Evolutionary conservation across 2,329 filamentous ascomycete species (phyloP), one percentile per base, ranked within the genome.

Genomic region (Ophiostoma sp.): DNA sequence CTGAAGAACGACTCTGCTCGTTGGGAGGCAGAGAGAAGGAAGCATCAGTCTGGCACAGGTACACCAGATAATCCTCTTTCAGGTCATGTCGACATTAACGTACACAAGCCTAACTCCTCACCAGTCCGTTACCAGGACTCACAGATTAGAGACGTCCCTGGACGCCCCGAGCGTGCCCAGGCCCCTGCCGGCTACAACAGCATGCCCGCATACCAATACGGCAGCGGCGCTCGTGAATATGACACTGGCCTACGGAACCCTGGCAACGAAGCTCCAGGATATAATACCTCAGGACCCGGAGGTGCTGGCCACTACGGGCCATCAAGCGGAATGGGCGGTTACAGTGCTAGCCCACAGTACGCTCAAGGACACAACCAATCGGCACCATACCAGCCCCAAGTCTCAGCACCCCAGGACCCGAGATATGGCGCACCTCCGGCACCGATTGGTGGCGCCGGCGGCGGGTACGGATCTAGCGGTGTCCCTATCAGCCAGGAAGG

Each of bases 1-100:
- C 78, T 87, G 69, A 87, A 87, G 74, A 83, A 82, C 76, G 85
- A 87, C 76, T 87, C 85, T 72, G 82, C 84, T 71, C 82, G 84
- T 70, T 87, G 85, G 85, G 84, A 87, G 73, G 82, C 81, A 76
- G 85, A 87, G 78, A 81, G 84, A 76, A 81, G 84, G 75, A 82
- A 81, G 74, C 83, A 83, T 76, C 83, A 80, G 73, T 81, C 79
- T 76, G 82, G 82, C 80, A 83, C 84, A 86, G 84, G 84, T 87
- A 86, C 81, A 80, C 80, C 78, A 76, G 77, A 80, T 36, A 27
- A 65, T 58, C 69, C 44, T 18, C 40, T 42, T 63, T 44, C 60
- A 63, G 60, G 60, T 42, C 60, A 42, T 18, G 60, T 27, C 40
- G 16, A 42, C 60, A 70, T 79, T 83, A 81, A 77, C 77, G 78